These are phyloP conservation scores for Trichomonascus vanleenenianus DNA, from an alignment of 805 yeast species.

Conservation along the genomic window DNA sequence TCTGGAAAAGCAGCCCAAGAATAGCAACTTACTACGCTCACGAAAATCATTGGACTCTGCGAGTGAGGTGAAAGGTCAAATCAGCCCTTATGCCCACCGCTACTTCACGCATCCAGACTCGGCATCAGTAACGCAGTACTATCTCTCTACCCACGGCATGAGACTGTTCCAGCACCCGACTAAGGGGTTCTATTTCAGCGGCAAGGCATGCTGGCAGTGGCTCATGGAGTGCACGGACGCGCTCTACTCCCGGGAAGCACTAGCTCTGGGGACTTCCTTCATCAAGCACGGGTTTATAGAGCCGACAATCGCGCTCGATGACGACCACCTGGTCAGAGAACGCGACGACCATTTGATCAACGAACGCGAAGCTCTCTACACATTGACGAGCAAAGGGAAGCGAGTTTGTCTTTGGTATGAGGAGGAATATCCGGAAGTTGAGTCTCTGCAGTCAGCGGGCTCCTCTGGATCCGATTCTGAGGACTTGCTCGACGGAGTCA, in stretches of 20 bases:
- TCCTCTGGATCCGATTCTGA: not conserved
- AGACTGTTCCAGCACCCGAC: conserved; percentile 43
- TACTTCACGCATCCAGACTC: conserved; percentile 87
- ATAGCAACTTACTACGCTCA: too few relatives aligned
- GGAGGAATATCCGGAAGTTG: not conserved
- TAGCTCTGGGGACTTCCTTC: conserved; percentile 7
- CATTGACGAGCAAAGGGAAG: conserved; percentile 8
- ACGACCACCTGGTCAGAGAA: too few relatives aligned
- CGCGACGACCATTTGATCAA: not conserved
- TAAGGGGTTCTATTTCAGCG: conserved; percentile 52
- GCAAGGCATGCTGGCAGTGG: conserved; percentile 82
- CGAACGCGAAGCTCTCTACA: conserved; percentile 11
- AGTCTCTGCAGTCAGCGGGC: not conserved
- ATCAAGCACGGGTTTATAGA: conserved; percentile 9
- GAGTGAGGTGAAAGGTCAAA: not conserved
- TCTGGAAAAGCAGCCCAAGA: too few relatives aligned
- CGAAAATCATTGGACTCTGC: too few relatives aligned
- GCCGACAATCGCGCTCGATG: too few relatives aligned
- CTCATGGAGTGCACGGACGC: conserved; percentile 82
- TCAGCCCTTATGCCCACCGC: conserved; percentile 57
- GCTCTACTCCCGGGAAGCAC: conserved; percentile 28
- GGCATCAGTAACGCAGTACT: conserved; percentile 73
- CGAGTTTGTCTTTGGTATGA: conserved; percentile 10
- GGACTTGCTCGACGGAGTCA: not conserved
- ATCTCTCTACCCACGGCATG: conserved; percentile 57